Evolutionary conservation across 345 rosid genomes (phyloP).

Genomic region (Iberis pinnata): DNA sequence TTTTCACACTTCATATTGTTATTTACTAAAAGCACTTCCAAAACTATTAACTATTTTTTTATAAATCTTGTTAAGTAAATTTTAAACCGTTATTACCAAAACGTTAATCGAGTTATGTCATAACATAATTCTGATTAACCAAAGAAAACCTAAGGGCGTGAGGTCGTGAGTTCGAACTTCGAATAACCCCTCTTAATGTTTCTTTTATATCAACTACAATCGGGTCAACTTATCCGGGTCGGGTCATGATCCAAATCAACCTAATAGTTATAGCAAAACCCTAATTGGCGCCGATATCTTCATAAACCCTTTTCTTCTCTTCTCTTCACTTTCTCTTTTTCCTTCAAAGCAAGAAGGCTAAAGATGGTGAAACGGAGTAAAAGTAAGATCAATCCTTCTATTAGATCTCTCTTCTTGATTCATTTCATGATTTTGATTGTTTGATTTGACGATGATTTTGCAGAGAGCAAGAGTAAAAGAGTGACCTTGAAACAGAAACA

Average conservation of each 20-base stretch:
- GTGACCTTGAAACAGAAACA: slow-evolving; percentile 70
- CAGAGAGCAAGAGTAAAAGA: slow-evolving; percentile 97
- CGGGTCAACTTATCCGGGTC: not conserved
- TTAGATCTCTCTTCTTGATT: not conserved
- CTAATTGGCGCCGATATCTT: slow-evolving; percentile 18
- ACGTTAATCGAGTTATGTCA: no score
- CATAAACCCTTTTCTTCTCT: slow-evolving; percentile 14
- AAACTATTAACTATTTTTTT: no score
- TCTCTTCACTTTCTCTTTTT: not conserved
- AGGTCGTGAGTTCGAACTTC: no score
- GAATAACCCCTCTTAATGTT: no score
- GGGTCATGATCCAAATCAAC: slow-evolving; percentile 11
- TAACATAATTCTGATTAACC: no score
- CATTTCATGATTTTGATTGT: not conserved
- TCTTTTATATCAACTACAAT: not conserved
- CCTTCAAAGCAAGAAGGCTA: not conserved
- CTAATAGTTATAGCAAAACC: slow-evolving; percentile 20
- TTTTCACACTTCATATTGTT: no score
- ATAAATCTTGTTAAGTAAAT: no score
- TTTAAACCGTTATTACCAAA: no score
- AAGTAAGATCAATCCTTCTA: slow-evolving; percentile 42
- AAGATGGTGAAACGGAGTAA: slow-evolving; percentile 78
- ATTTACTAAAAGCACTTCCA: no score
- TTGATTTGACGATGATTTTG: not conserved
- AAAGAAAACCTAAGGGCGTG: no score